Conservation (phyloP, 2,329 filamentous ascomycete genomes). For the Trichophyton benhamiae region DNA sequence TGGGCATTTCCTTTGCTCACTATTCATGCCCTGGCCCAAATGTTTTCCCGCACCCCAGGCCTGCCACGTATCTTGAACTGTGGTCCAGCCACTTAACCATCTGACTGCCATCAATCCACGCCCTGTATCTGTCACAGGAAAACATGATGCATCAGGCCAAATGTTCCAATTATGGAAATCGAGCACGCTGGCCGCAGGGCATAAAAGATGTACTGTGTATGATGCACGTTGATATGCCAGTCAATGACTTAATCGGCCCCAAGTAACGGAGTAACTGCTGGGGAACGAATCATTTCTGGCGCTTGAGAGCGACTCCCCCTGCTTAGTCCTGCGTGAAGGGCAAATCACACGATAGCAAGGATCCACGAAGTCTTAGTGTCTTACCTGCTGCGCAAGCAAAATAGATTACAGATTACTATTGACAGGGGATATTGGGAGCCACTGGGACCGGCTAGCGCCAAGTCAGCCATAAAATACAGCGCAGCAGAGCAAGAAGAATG, state of each 20-base stretch:
- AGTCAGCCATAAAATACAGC: constrained; percentile 2
- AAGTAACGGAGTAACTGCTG: not conserved
- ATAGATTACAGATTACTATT: constrained; percentile 1
- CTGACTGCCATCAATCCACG: not conserved
- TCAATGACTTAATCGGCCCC: not conserved
- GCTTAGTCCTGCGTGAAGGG: not conserved
- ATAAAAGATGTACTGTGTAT: not conserved
- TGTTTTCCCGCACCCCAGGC: not conserved
- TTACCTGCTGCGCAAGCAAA: constrained; percentile 2
- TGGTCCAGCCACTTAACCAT: not conserved
- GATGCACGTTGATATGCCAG: not conserved
- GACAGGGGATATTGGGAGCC: not conserved
- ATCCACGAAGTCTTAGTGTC: constrained; percentile 1
- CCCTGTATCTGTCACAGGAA: not conserved
- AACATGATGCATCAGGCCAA: not conserved
- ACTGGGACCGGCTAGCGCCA: not conserved
- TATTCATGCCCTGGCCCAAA: not conserved
- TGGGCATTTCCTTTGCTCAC: not conserved
- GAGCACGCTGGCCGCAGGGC: not conserved
- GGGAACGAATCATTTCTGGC: not conserved
- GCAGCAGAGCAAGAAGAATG: not conserved
- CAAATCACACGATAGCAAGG: constrained; percentile 3
- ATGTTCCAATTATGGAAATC: constrained; percentile 2
- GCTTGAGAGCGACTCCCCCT: not conserved
- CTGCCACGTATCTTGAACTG: not conserved